Evolutionary conservation across 192 early-diverging fungal species (phyloP).

Genomic region (Dissophora globulifera): DNA sequence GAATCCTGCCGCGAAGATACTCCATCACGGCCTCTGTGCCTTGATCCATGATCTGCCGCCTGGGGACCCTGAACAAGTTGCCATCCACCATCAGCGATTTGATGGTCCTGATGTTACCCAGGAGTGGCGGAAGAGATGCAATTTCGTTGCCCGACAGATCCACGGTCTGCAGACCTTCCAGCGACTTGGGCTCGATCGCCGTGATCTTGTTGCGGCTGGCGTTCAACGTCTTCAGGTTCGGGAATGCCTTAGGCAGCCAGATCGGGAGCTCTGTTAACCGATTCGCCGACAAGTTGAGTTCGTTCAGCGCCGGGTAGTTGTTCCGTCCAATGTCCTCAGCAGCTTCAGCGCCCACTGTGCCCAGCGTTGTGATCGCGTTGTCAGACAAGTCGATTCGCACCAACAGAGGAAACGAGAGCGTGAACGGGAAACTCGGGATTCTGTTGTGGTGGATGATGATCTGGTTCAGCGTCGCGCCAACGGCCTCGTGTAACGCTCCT

Average conservation of each 20-base stretch:
- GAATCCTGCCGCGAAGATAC: slow-evolving; percentile 61
- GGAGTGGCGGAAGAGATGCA: slow-evolving; percentile 57
- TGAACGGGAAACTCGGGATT: slow-evolving; percentile 55
- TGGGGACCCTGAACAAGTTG: slow-evolving; percentile 66
- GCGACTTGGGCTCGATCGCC: slow-evolving; percentile 53
- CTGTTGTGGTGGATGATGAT: slow-evolving; percentile 65
- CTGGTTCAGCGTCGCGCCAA: slow-evolving; percentile 51
- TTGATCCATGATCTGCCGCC: slow-evolving; percentile 58
- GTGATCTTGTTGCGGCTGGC: slow-evolving; percentile 57
- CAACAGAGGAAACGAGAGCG: slow-evolving; percentile 51
- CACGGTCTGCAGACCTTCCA: slow-evolving; percentile 52
- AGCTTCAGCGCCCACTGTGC: neutral
- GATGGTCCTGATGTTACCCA: slow-evolving; percentile 58
- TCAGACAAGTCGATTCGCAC: slow-evolving; percentile 56
- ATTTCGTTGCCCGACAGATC: slow-evolving; percentile 70
- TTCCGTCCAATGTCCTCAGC: slow-evolving; percentile 19
- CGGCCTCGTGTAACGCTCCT: slow-evolving; percentile 16
- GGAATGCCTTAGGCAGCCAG: slow-evolving; percentile 55
- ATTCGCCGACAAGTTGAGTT: slow-evolving; percentile 52
- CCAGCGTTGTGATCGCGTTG: slow-evolving; percentile 53
- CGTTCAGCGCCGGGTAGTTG: slow-evolving; percentile 59
- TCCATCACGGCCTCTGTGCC: slow-evolving; percentile 67
- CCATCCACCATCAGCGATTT: slow-evolving; percentile 60
- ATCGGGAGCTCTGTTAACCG: slow-evolving; percentile 52
- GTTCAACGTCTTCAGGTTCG: slow-evolving; percentile 51